Base-by-base conservation (phyloP, 2,329 filamentous ascomycete genomes). In the Hymenoscyphus scutula region DNA sequence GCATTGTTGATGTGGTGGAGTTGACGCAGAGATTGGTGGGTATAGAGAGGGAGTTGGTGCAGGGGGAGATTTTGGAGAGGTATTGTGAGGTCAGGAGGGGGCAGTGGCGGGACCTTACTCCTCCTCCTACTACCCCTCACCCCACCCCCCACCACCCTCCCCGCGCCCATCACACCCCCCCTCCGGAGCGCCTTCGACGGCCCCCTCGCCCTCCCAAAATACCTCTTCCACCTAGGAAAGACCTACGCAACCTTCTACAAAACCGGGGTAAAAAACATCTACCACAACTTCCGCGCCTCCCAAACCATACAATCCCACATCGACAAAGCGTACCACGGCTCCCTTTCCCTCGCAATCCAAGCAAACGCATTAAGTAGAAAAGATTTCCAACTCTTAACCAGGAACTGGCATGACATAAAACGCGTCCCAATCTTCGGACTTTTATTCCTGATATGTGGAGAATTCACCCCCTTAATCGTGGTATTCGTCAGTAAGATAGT, bases 171-270 rank as follows among this genome's bases (percentile, higher is more conserved):
- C 62, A 61, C 56, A 80, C 69, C 79, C 80, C 51, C 77, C 73
- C 60, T 79, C 77, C 37, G 55, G 45, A 58, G 11, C 45, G 27
- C 19, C 45, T 37, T 17, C 53, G 17, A 11, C 5, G 32, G 32
- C 32, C 32, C 11, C 11, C 81, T 97, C 65, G 74, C 80, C 53
- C 78, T 91, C 2, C 91, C 91, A 6, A 62, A 60, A 23, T 69
- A 74, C 63, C 61, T 64, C 60, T 57, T 74, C 56, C 29, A 62
- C 2, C 64, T 72, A 8, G 94, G 91, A 65, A 89, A 89, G 74
- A 86, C 89, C 58, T 97, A 96, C 76, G 75, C 89, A 10, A 76
- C 77, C 38, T 98, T 98, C 83, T 98, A 97, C 85, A 96, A 95
- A 77, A 82, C 85, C 1, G 94, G 93, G 19, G 77, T 97, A 34